Evolutionary conservation across 2,329 filamentous ascomycete genomes (phyloP).

Genomic region (Ascochyta pisi): DNA sequence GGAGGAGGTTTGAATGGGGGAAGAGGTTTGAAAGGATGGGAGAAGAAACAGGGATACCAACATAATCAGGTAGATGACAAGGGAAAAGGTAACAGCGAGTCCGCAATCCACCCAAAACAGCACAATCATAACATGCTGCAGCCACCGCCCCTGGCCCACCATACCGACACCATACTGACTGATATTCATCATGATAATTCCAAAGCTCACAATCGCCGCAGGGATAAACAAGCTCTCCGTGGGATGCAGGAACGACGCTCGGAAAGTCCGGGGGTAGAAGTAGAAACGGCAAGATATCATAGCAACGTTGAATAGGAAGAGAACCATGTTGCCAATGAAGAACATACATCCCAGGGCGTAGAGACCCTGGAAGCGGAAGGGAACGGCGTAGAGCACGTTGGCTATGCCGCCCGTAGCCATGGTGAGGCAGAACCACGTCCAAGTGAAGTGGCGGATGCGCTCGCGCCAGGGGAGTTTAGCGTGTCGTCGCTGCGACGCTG

Average conservation of each 20-base stretch:
- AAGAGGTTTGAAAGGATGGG: background rate
- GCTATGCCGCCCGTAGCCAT: conserved; percentile 68
- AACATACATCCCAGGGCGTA: conserved; percentile 57
- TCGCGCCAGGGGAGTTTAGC: conserved; percentile 37
- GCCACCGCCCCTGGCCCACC: conserved; percentile 61
- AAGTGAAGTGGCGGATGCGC: conserved; percentile 69
- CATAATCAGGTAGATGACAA: conserved; percentile 76
- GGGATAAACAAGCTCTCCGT: conserved; percentile 81
- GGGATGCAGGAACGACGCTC: conserved; percentile 74
- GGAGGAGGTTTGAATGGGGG: too few relatives aligned
- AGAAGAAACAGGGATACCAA: conserved; percentile 54
- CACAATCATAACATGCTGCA: conserved; percentile 64
- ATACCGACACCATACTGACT: conserved; percentile 72
- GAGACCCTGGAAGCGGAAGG: conserved; percentile 53
- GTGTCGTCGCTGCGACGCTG: background rate
- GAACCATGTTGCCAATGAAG: conserved; percentile 57
- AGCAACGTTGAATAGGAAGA: conserved; percentile 74
- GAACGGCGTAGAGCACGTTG: conserved; percentile 62
- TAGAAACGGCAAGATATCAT: conserved; percentile 74
- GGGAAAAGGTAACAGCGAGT: conserved; percentile 71
- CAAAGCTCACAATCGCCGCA: conserved; percentile 71
- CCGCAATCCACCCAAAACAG: conserved; percentile 78
- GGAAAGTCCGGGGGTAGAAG: conserved; percentile 73
- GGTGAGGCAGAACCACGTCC: conserved; percentile 80
- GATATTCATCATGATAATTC: conserved; percentile 68